Base-by-base conservation (phyloP, 495 filamentous ascomycete genomes). In the Cryomyces minteri region DNA sequence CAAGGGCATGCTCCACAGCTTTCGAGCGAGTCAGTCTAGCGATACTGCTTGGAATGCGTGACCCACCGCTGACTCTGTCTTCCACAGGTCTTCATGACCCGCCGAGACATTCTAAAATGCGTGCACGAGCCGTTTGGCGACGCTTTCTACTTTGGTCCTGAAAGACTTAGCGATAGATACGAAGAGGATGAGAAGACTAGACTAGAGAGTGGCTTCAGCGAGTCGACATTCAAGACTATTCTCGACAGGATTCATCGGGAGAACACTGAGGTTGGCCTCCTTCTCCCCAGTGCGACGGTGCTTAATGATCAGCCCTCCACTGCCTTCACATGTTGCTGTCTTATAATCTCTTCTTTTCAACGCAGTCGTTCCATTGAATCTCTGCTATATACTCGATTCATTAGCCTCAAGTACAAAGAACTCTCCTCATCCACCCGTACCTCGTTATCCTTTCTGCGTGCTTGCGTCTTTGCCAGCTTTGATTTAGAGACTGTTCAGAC, bases 121-220 rank as follows among this genome's bases (percentile, higher is more conserved):
- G 63, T 88, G 51, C 90, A 98, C 58, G 90, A 98, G 61, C 90
- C 90, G 1, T 95, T 95, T 54, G 90, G 90, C 11, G 90, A 98
- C 58, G 83, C 87, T 46, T 98, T 84, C 62, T 95, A 98, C 63
- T 95, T 79, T 54, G 88, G 88, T 28, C 85, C 87, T 0, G 90
- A 98, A 63, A 68, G 86, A 39, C 70, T 95, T 46, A 78, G 79
- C 53, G 62, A 70, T 36, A 69, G 88, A 52, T 98, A 80, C 51
- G 77, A 74, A 45, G 56, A 80, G 30, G 82, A 95, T 55, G 75
- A 79, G 56, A 63, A 74, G 48, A 74, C 65, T 14, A 72, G 90
- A 48, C 46, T 71, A 38, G 69, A 74, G 41, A 87, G 76, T 52
- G 88, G 88, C 32, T 92, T 90, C 62, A 67, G 71, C 41, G 54